These are phyloP conservation scores for Trichomonas gallinae DNA, from an alignment of 208 protist genomes.

Conservation along the genomic window DNA sequence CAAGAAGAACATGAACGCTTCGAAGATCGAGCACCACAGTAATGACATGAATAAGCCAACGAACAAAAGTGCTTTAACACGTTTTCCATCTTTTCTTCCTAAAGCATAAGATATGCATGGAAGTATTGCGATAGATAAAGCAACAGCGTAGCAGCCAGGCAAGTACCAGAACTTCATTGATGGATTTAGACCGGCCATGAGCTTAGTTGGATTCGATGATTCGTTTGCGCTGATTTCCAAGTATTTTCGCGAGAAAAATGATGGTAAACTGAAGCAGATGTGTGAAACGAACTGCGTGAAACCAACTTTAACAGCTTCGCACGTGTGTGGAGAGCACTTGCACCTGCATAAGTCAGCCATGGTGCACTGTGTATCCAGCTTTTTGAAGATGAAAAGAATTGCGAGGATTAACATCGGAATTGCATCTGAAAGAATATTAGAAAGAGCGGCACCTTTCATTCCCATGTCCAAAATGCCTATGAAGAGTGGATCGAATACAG, in stretches of 20 bases:
- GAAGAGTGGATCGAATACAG: background rate
- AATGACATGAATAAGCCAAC: background rate
- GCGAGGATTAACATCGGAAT: background rate
- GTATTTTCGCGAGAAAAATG: background rate
- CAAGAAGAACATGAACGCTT: background rate
- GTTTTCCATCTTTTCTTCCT: background rate
- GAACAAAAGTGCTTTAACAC: background rate
- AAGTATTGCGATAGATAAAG: background rate
- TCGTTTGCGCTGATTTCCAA: background rate
- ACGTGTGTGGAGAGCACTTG: background rate
- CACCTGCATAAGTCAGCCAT: background rate
- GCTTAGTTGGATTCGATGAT: background rate
- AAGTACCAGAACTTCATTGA: background rate
- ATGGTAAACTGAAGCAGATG: background rate
- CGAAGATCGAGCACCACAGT: background rate
- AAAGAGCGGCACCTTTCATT: background rate
- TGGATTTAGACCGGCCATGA: background rate
- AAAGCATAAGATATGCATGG: background rate
- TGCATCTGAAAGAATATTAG: background rate
- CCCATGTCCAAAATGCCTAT: background rate
- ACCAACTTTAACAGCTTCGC: background rate
- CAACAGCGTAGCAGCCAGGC: background rate
- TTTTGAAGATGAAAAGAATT: background rate
- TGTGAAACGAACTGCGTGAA: background rate
- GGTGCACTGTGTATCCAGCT: background rate